Evolutionary conservation across 306 rosid genomes (phyloP).

Genomic region (Glycyrrhiza uralensis): DNA sequence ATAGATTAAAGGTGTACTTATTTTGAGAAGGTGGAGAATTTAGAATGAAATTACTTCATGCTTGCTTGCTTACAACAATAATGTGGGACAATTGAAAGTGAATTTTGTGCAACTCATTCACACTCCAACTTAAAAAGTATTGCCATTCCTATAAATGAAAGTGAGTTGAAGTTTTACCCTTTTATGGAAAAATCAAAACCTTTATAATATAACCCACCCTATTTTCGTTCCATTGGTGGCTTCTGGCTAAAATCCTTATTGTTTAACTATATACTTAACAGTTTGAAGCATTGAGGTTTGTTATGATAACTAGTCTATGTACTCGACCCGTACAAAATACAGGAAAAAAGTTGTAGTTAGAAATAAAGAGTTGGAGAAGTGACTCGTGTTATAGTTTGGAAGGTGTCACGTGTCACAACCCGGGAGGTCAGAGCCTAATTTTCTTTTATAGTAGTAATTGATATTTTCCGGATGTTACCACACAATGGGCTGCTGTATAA

Average conservation of each 20-base stretch:
- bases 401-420: no score
- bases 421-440: no score
- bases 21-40: neutral
- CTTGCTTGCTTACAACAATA: neutral
- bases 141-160: neutral
- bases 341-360: no score
- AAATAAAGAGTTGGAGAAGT: no score
- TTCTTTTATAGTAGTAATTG: no score
- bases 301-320: no score
- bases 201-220: neutral
- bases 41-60: neutral
- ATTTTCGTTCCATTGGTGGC: neutral
- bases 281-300: neutral
- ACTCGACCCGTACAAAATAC: no score
- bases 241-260: neutral
- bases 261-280: neutral
- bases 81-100: conserved; percentile 7
- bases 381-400: no score
- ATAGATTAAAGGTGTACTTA: neutral
- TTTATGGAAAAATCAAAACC: neutral
- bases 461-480: neutral
- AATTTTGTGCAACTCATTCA: neutral
- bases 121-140: neutral
- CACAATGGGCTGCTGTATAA: neutral
- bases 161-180: neutral